phyloP scores from a whole-genome alignment of 129 eudicot species.

The Mikania micrantha region DNA sequence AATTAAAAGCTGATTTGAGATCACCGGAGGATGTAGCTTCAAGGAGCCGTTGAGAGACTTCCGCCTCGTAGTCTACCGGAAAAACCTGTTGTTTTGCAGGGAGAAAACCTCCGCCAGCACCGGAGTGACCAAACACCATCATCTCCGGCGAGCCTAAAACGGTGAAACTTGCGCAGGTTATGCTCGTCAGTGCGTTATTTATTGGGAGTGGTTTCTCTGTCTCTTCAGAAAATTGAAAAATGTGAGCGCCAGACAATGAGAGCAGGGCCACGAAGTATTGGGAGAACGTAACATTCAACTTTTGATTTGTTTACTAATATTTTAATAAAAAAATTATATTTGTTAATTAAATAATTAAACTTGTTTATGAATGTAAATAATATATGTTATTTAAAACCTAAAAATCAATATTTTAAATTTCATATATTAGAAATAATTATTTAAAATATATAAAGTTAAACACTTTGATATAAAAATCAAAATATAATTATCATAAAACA shows the following conservation, averaged over 20 bases:
- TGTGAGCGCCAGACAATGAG: constrained; percentile 64
- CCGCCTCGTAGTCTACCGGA: constrained; percentile 79
- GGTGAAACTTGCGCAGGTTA: neutral
- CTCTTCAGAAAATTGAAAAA: constrained; percentile 45
- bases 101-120: constrained; percentile 46
- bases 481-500: too few species aligned
- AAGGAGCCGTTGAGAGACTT: constrained; percentile 68
- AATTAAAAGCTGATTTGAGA: constrained; percentile 42
- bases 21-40: constrained; percentile 49
- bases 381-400: too few species aligned
- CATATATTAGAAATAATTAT: too few species aligned
- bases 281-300: too few species aligned
- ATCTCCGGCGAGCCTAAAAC: constrained; percentile 23
- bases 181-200: constrained; percentile 12
- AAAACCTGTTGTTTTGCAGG: constrained; percentile 56
- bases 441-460: too few species aligned
- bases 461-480: too few species aligned
- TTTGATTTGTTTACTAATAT: too few species aligned
- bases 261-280: constrained; percentile 10
- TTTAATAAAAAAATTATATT: too few species aligned
- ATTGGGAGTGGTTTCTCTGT: constrained; percentile 4
- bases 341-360: too few species aligned
- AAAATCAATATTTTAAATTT: too few species aligned
- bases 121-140: constrained; percentile 66
- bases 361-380: too few species aligned